Base-by-base conservation (phyloP, 176 grass and related monocot genomes). In the Rhynchospora tenuis region DNA sequence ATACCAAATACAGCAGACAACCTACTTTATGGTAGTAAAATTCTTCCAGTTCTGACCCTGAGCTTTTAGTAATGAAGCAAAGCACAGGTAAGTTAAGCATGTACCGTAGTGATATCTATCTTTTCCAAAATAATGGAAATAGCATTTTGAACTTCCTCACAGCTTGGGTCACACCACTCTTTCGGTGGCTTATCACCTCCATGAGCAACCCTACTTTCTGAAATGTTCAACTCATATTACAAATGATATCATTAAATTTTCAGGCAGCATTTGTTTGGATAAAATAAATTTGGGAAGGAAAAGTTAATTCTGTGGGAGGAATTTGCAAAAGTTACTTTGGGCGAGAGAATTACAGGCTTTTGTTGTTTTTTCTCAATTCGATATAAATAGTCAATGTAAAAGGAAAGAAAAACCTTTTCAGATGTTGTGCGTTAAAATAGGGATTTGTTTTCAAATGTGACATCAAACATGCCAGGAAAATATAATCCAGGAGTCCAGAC, bases 71-170 rank as follows among this genome's bases (percentile, higher is more conserved):
- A 71, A 68, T 26, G 19, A 58, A 44, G 66, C 43, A 71, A 84
- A 54, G 16, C 12, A 82, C 31, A 48, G 44, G 29, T 44, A 65
- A 72, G 33, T 19, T 52, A 1, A 23, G 47, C 19, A 57, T 60
- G 77, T 79, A 86, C 84, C 22, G 54, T 80, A 50, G 73, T 86
- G 69, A 79, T 61, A 80, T 86, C 64, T 66, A 79, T 65, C 61
- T 55, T 78, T 23, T 86, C 73, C 73, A 86, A 27, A 26, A 86
- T 80, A 79, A 78, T 31, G 73, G 56, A 80, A 79, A 86, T 86
- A 65, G 44, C 84, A 54, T 86, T 86, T 56, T 55, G 44, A 73
- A 86, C 45, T 79, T 79, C 73, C 71, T 79, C 84, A 50, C 17
- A 67, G 26, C 57, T 86, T 11, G 84, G 84, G 28, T 79, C 84